A percentile compares a stretch with the other conserved stretches of the same genome.
phyloP scores from a whole-genome alignment of 768 basidiomycete genomes.

The Russula lepida region DNA sequence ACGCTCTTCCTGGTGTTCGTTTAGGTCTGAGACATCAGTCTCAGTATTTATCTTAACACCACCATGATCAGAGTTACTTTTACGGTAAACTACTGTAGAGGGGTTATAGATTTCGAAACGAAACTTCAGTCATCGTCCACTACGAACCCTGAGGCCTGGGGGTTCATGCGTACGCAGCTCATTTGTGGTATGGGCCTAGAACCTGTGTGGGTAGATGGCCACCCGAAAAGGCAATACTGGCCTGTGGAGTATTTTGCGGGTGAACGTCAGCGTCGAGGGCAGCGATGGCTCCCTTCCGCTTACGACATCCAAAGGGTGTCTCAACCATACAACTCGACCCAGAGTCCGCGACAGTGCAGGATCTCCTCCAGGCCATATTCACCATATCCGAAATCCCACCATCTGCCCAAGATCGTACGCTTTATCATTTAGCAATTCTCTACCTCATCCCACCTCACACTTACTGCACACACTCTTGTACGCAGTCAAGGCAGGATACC shows the following conservation, averaged over 20 bases:
- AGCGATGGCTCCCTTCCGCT: constrained; percentile 61
- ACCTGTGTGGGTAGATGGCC: neutral
- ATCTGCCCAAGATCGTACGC: constrained; percentile 70
- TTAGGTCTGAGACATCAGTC: no score
- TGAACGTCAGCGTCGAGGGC: neutral
- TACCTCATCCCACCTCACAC: neutral
- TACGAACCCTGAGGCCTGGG: no score
- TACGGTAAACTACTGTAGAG: no score
- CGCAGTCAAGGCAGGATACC: constrained; percentile 78
- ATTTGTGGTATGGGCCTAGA: no score
- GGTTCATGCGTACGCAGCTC: no score
- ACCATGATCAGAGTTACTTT: no score
- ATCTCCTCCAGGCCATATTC: constrained; percentile 69
- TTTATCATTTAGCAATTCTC: no score
- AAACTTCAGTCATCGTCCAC: no score
- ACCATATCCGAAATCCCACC: constrained; percentile 60
- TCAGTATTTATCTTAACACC: no score
- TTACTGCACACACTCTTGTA: neutral
- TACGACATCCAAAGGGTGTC: constrained; percentile 81
- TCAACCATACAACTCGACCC: constrained; percentile 66
- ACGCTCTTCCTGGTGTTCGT: no score
- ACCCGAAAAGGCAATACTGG: neutral
- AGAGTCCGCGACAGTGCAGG: constrained; percentile 53
- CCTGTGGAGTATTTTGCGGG: neutral
- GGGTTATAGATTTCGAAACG: no score